Evolutionary conservation across 1,284 basidiomycete genomes (phyloP).

Genomic region (Malassezia obtusa): DNA sequence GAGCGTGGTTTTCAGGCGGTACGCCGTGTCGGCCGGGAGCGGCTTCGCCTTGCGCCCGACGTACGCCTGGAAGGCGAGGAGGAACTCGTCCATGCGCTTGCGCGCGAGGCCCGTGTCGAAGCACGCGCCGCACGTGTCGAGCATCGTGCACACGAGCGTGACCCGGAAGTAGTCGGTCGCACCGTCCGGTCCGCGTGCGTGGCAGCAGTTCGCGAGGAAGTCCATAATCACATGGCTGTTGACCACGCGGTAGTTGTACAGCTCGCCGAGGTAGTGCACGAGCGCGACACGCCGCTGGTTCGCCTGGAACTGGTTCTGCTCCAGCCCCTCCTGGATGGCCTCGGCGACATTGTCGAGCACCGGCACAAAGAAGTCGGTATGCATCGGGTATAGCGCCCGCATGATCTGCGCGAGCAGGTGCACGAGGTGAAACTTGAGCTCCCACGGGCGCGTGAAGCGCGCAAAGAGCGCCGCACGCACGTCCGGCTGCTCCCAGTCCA

Average conservation of each 20-base stretch:
- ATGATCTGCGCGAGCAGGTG: conserved; percentile 84
- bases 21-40: conserved; percentile 91
- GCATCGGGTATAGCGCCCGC: conserved; percentile 84
- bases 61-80: conserved; percentile 5
- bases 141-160: conserved; percentile 75
- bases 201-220: conserved; percentile 84
- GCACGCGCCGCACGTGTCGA: conserved; percentile 95
- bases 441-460: conserved; percentile 91
- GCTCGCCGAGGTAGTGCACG: conserved; percentile 85
- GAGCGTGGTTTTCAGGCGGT: conserved; percentile 74
- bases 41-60: conserved; percentile 61
- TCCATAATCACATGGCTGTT: conserved; percentile 84
- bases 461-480: conserved; percentile 55
- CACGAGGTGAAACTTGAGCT: conserved; percentile 82
- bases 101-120: conserved; percentile 60
- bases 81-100: conserved; percentile 7
- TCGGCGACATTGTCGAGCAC: conserved; percentile 92
- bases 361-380: conserved; percentile 72
- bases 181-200: conserved; percentile 79
- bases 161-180: conserved; percentile 81
- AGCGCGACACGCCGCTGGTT: conserved; percentile 87
- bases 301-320: conserved; percentile 80
- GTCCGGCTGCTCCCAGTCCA: conserved; percentile 79
- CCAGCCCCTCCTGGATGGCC: conserved; percentile 77
- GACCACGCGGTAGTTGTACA: conserved; percentile 92